Percentiles rank a stretch among this genome's conserved stretches.
Evolutionary conservation across 1,284 basidiomycete genomes (phyloP).

Genomic region (Cryptococcus sp.): DNA sequence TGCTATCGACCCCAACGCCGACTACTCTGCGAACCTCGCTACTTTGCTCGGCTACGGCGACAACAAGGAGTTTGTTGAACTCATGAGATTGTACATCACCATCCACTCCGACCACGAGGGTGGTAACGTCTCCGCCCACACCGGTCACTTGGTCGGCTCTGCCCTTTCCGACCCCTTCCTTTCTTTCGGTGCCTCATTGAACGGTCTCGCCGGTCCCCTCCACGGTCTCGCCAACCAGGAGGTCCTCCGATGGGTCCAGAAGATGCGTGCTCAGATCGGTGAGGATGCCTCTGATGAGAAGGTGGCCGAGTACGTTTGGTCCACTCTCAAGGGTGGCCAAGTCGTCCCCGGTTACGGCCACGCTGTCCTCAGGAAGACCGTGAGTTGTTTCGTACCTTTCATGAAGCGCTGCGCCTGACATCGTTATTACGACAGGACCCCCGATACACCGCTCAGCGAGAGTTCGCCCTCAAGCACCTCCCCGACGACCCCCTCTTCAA

Average conservation of each 20-base stretch:
- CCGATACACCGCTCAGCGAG: slow-evolving; percentile 91
- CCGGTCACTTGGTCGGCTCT: slow-evolving; percentile 93
- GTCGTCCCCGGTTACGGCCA: slow-evolving; percentile 96
- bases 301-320: slow-evolving; percentile 91
- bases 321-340: slow-evolving; percentile 83
- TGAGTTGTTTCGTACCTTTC: slow-evolving; percentile 24
- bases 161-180: slow-evolving; percentile 98
- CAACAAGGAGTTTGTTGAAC: slow-evolving; percentile 85
- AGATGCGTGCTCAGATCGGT: slow-evolving; percentile 84
- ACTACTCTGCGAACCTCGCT: slow-evolving; percentile 92
- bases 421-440: slow-evolving; percentile 64
- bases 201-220: slow-evolving; percentile 94
- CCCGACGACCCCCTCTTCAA: slow-evolving; percentile 86
- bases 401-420: background rate
- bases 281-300: slow-evolving; percentile 77
- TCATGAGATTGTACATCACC: slow-evolving; percentile 94
- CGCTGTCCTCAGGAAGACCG: slow-evolving; percentile 91
- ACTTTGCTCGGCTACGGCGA: slow-evolving; percentile 91
- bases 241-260: slow-evolving; percentile 80
- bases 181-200: slow-evolving; percentile 87
- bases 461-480: slow-evolving; percentile 88
- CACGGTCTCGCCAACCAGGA: slow-evolving; percentile 97
- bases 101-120: slow-evolving; percentile 99
- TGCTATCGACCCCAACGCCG: slow-evolving; percentile 80
- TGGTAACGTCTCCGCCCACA: slow-evolving; percentile 97